Evolutionary conservation across 2,329 filamentous ascomycete species (phyloP).

Genomic region (Teratosphaeria gauchensis): DNA sequence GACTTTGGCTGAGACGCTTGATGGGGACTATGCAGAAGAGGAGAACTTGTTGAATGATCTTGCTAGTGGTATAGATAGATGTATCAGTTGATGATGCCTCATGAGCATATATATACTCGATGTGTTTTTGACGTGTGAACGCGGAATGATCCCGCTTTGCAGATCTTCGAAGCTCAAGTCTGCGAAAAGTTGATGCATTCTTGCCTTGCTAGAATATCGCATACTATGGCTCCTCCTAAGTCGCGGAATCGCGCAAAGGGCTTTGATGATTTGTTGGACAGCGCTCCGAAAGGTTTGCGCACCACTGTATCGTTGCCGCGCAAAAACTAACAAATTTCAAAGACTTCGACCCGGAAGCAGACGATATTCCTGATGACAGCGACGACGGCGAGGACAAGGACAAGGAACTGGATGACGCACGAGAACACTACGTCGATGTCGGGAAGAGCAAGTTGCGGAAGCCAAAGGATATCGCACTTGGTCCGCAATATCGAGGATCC

Average conservation of each 20-base stretch:
- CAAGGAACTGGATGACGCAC: slow-evolving; percentile 38
- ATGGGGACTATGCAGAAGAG: neutral
- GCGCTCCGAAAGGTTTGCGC: slow-evolving; percentile 21
- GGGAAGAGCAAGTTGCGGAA: slow-evolving; percentile 78
- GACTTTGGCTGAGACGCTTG: neutral
- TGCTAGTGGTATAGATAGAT: neutral
- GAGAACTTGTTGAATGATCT: neutral
- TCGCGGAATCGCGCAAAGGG: slow-evolving; percentile 19
- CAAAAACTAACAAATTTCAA: slow-evolving; percentile 4
- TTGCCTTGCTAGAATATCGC: neutral
- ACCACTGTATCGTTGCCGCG: neutral
- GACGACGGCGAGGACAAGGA: slow-evolving; percentile 43
- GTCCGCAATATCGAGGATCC: slow-evolving; percentile 70
- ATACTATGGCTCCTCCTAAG: slow-evolving; percentile 18
- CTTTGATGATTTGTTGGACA: slow-evolving; percentile 19
- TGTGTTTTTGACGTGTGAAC: neutral
- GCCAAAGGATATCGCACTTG: slow-evolving; percentile 58
- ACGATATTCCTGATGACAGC: slow-evolving; percentile 30
- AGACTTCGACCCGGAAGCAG: slow-evolving; percentile 76
- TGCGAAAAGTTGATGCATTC: neutral
- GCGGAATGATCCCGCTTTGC: neutral
- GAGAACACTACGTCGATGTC: slow-evolving; percentile 79
- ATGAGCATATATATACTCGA: neutral
- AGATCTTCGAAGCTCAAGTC: neutral
- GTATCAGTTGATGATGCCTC: no score